Conservation (phyloP, 2,329 filamentous ascomycete species). For the Raffaelea ambrosiae region DNA sequence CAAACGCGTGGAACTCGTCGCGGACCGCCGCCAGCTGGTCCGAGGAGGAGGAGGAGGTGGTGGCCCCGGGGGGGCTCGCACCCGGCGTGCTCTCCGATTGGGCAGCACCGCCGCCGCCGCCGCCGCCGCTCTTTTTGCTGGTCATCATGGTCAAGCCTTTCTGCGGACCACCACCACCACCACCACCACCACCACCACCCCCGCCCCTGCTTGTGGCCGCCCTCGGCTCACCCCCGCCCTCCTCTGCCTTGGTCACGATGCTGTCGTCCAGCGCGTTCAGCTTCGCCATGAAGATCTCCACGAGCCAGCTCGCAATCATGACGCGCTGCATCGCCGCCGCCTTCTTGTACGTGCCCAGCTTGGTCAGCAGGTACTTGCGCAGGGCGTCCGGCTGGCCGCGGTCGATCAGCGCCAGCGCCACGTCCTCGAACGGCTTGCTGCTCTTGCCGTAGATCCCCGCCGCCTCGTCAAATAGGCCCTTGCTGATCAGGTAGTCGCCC, state of each 20-base stretch:
- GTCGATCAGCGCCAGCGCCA: slow-evolving; percentile 85
- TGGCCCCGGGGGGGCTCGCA: too few species aligned
- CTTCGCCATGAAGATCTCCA: slow-evolving; percentile 96
- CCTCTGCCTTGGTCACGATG: slow-evolving; percentile 78
- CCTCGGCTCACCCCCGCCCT: slow-evolving; percentile 68
- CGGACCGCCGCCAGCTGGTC: slow-evolving; percentile 63
- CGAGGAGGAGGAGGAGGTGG: too few species aligned
- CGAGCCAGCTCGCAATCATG: slow-evolving; percentile 91
- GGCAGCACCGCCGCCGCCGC: too few species aligned
- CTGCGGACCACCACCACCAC: too few species aligned
- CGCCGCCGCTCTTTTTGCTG: not conserved
- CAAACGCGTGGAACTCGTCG: slow-evolving; percentile 81
- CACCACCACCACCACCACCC: not conserved
- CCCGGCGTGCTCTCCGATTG: too few species aligned
- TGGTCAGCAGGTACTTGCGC: slow-evolving; percentile 80
- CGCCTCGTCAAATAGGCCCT: slow-evolving; percentile 76
- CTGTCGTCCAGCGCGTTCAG: slow-evolving; percentile 91
- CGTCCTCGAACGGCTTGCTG: slow-evolving; percentile 94
- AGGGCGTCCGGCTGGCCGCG: slow-evolving; percentile 83
- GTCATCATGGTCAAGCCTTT: too few species aligned
- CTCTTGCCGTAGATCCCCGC: slow-evolving; percentile 88
- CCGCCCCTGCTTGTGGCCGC: slow-evolving; percentile 53
- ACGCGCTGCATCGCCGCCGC: slow-evolving; percentile 81
- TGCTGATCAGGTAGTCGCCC: slow-evolving; percentile 76
- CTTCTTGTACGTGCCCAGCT: slow-evolving; percentile 74